These are phyloP conservation scores for Colletotrichum sp. DNA, from an alignment of 2,329 filamentous ascomycete genomes.

Conservation along the genomic window DNA sequence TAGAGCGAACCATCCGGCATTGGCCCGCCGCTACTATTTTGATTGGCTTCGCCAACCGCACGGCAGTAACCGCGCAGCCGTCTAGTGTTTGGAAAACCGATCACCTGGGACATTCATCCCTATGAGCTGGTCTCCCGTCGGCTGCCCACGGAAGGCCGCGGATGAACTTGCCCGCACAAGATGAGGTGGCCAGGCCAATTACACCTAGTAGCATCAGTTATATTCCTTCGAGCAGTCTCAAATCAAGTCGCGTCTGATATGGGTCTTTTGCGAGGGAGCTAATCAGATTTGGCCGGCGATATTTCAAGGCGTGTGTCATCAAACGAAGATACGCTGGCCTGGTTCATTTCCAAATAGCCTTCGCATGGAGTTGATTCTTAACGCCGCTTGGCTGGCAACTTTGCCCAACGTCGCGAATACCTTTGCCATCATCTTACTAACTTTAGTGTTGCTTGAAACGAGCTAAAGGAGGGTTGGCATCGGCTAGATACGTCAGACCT, in stretches of 20 bases:
- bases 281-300: not conserved
- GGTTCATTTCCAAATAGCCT: not conserved
- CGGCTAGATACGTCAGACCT: not conserved
- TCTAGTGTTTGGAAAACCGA: not conserved
- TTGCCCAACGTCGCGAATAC: not conserved
- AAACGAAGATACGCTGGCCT: not conserved
- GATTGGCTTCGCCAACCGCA: not conserved
- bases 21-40: not conserved
- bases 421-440: not conserved
- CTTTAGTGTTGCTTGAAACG: not conserved
- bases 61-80: not conserved
- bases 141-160: not conserved
- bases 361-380: not conserved
- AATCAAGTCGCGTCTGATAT: not conserved
- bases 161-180: not conserved
- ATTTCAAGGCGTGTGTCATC: not conserved
- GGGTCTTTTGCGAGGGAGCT: not conserved
- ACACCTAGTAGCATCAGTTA: not conserved
- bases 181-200: not conserved
- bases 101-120: not conserved
- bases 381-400: not conserved
- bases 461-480: not conserved
- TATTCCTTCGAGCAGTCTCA: not conserved
- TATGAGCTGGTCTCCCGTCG: not conserved
- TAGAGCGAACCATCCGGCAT: not conserved